Evolutionary conservation across 2,329 filamentous ascomycete species (phyloP).

Genomic region (Diaporthe helianthi): DNA sequence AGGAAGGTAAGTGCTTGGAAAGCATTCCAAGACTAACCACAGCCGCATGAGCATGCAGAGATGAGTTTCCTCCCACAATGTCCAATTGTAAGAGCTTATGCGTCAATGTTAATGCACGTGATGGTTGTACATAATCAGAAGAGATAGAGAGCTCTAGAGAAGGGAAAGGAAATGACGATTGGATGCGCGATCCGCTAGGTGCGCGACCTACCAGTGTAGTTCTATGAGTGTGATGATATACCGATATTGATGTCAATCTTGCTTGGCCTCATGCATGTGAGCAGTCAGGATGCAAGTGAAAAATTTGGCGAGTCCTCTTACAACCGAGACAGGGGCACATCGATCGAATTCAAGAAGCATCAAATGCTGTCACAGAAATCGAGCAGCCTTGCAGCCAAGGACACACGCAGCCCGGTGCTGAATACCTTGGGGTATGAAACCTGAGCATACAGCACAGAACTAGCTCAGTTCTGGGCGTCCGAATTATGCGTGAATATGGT

Average conservation of each 20-base stretch:
- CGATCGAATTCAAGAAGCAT: background rate
- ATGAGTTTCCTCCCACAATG: background rate
- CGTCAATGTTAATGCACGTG: too few species aligned
- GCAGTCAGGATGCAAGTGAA: background rate
- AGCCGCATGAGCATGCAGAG: too few species aligned
- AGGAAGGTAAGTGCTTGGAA: background rate
- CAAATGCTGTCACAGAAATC: background rate
- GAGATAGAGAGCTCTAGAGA: too few species aligned
- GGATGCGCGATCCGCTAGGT: too few species aligned
- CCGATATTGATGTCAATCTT: background rate
- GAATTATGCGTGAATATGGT: background rate
- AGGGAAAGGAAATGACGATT: too few species aligned
- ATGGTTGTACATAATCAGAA: background rate
- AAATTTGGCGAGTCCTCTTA: background rate
- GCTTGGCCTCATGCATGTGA: background rate
- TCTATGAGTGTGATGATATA: too few species aligned
- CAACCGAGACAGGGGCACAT: background rate
- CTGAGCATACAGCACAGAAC: background rate
- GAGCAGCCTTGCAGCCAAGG: background rate
- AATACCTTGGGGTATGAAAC: too few species aligned
- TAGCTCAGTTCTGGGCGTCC: conserved; percentile 2
- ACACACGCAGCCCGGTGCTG: background rate
- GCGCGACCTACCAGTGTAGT: too few species aligned
- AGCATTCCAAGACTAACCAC: too few species aligned
- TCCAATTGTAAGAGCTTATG: background rate